phyloP scores from a whole-genome alignment of 805 yeast species.

The Yarrowia keelungensis region DNA sequence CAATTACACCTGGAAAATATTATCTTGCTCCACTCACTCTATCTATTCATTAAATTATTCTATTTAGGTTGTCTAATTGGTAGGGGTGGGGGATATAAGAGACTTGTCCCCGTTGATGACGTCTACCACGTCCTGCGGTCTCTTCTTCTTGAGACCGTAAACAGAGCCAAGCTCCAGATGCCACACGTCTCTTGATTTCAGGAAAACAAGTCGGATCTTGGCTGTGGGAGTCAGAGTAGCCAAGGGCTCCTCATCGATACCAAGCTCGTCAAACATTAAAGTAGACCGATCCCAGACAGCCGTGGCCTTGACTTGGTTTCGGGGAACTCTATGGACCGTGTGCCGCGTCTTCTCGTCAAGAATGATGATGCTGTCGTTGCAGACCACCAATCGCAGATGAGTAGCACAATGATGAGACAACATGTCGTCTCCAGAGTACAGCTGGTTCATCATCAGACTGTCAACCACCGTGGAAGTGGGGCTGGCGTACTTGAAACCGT shows the following conservation, averaged over 20 bases:
- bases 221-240: not conserved
- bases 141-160: slow-evolving; percentile 6
- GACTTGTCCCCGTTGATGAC: slow-evolving; percentile 17
- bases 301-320: slow-evolving; percentile 7
- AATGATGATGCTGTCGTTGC: slow-evolving; percentile 23
- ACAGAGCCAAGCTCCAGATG: slow-evolving; percentile 9
- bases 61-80: slow-evolving; percentile 3
- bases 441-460: slow-evolving; percentile 5
- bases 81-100: slow-evolving; percentile 4
- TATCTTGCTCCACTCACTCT: not conserved
- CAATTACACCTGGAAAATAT: too few relatives aligned
- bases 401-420: slow-evolving; percentile 24
- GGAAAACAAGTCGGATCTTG: slow-evolving; percentile 18
- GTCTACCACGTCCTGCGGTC: slow-evolving; percentile 19
- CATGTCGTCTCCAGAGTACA: slow-evolving; percentile 9
- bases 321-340: slow-evolving; percentile 19
- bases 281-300: slow-evolving; percentile 13
- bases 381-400: slow-evolving; percentile 4
- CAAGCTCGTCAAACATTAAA: slow-evolving; percentile 13
- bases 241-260: slow-evolving; percentile 14
- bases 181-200: slow-evolving; percentile 23
- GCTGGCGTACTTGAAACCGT: slow-evolving; percentile 9
- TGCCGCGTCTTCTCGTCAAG: slow-evolving; percentile 21
- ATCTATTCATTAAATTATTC: not conserved
- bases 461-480: slow-evolving; percentile 3